These are phyloP conservation scores for Hemerocallis citrina DNA, from an alignment of 106 monocot genomes.

Conservation along the genomic window DNA sequence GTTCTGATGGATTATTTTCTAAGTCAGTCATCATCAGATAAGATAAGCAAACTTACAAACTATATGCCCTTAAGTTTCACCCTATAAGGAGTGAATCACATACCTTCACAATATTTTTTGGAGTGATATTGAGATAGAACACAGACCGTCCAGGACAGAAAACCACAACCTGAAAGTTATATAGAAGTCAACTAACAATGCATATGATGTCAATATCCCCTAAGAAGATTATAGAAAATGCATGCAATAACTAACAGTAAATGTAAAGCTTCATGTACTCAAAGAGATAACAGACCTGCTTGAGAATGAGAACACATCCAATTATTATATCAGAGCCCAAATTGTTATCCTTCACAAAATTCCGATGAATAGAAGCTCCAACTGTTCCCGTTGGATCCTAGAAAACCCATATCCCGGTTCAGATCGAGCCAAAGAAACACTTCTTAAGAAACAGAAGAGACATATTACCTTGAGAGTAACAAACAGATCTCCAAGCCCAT, in stretches of 20 bases:
- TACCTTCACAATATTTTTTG: constrained; percentile 73
- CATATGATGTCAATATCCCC: background rate
- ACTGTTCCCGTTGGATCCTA: constrained; percentile 89
- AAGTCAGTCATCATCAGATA: no score
- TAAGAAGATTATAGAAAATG: background rate
- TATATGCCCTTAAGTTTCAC: no score
- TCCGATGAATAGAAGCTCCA: constrained; percentile 57
- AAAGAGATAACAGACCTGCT: constrained; percentile 40
- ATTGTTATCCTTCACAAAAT: constrained; percentile 30
- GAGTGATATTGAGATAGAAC: constrained; percentile 63
- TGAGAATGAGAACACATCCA: constrained; percentile 65
- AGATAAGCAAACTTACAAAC: no score
- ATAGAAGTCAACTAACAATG: background rate
- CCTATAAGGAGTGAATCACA: background rate
- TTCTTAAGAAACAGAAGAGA: no score
- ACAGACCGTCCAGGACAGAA: constrained; percentile 40
- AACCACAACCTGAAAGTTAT: constrained; percentile 51
- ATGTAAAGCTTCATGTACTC: background rate
- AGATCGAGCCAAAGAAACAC: background rate
- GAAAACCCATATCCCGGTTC: background rate
- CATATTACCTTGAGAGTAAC: constrained; percentile 58
- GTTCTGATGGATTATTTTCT: no score
- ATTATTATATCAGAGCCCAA: constrained; percentile 45
- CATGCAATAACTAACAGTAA: background rate
- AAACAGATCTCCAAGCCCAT: constrained; percentile 67